Percentiles rank a stretch among this genome's conserved stretches.
Conservation (phyloP, 1,284 basidiomycete genomes). For the Mycena citricolor region DNA sequence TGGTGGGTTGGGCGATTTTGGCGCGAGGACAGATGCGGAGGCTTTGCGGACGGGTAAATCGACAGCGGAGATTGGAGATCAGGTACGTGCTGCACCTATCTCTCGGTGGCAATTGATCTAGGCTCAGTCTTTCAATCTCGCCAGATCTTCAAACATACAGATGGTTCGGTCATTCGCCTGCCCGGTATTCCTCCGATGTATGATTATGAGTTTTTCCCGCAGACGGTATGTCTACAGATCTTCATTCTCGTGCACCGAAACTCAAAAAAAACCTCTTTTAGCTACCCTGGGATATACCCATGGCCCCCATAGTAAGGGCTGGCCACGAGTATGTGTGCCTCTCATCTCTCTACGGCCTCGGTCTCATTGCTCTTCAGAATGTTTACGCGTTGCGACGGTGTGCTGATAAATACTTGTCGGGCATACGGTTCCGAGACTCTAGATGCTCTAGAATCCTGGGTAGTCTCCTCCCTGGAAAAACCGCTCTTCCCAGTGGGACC, state of each 20-base stretch:
- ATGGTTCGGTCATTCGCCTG: constrained; percentile 14
- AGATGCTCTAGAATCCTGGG: neutral
- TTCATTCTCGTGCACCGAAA: too few relatives aligned
- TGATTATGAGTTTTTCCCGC: constrained; percentile 27
- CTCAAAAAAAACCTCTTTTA: neutral
- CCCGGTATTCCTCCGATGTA: constrained; percentile 23
- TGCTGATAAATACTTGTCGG: constrained; percentile 1
- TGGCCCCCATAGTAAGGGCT: constrained; percentile 2
- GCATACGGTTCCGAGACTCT: constrained; percentile 6
- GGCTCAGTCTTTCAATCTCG: too few relatives aligned
- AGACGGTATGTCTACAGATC: constrained; percentile 1
- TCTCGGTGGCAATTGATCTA: neutral
- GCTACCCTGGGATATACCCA: constrained; percentile 1
- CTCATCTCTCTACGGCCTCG: too few relatives aligned
- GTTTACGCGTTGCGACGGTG: constrained; percentile 5
- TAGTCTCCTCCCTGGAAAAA: neutral
- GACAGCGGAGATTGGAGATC: neutral
- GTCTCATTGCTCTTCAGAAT: neutral
- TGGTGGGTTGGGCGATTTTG: constrained; percentile 2
- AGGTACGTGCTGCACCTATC: neutral
- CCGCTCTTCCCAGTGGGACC: constrained; percentile 4
- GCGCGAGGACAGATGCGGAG: neutral
- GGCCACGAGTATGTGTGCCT: constrained; percentile 1
- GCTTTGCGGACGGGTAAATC: neutral
- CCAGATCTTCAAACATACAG: constrained; percentile 18